Evolutionary conservation across 805 yeast genomes (phyloP).

Genomic region (Sugiyamaella qingdaonensis): DNA sequence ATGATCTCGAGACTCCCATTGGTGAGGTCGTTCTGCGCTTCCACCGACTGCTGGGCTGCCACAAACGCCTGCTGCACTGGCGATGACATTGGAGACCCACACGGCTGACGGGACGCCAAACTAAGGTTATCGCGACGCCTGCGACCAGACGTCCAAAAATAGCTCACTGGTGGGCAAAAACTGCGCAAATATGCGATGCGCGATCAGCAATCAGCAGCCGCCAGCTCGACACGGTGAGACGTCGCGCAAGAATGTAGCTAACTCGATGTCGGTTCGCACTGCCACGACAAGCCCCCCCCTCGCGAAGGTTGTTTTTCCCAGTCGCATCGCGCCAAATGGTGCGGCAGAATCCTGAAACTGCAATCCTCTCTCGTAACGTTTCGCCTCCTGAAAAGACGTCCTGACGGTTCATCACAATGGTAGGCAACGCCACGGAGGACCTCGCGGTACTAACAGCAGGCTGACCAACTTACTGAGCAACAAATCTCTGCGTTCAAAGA

Average conservation of each 20-base stretch:
- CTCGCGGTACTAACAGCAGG: slow-evolving; percentile 33
- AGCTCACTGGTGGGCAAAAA: too few relatives aligned
- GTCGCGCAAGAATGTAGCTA: too few relatives aligned
- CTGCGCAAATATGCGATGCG: too few relatives aligned
- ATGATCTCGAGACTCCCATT: slow-evolving; percentile 21
- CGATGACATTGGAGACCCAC: not conserved
- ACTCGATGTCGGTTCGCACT: too few relatives aligned
- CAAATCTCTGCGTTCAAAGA: slow-evolving; percentile 97
- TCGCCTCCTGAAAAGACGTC: not conserved
- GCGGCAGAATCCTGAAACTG: not conserved
- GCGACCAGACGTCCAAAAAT: too few relatives aligned
- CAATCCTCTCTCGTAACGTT: not conserved
- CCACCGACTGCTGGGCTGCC: slow-evolving; percentile 20
- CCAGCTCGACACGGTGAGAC: too few relatives aligned
- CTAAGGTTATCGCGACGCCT: too few relatives aligned
- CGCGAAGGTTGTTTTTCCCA: too few relatives aligned
- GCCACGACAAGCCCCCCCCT: too few relatives aligned
- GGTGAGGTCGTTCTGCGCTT: slow-evolving; percentile 23
- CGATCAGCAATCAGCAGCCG: too few relatives aligned
- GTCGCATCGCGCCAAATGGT: not conserved
- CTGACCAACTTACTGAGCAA: slow-evolving; percentile 87
- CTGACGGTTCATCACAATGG: not conserved
- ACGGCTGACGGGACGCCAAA: not conserved
- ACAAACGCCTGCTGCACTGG: slow-evolving; percentile 17
- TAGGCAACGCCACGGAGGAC: not conserved